Conservation (phyloP, 176 grass and related monocot species). For the bread wheat (Triticum aestivum) region IWGSC_CS_RefSeq_v2.1 NC_057805.1:64653117-64653616, state of each 20-base stretch:
- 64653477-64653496: not conserved
- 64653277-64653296: constrained; percentile 19
- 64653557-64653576: not conserved
- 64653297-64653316: not conserved
- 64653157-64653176: not conserved
- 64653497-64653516: not conserved
- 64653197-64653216: constrained; percentile 46
- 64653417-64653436: not conserved
- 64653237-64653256: constrained; percentile 6
- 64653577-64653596: not conserved
- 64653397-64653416: constrained; percentile 5
- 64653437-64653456: not conserved
- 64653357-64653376: constrained; percentile 6
- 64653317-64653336: not conserved
- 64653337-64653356: not conserved
- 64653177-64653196: constrained; percentile 32
- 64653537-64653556: not conserved
- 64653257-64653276: constrained; percentile 33
- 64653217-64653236: not conserved
- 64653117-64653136: not conserved
- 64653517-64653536: not conserved
- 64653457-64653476: not conserved
- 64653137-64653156: not conserved
- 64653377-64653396: not conserved
- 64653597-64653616: not conserved